Percentiles rank a stretch among this genome's conserved stretches.
Conservation (phyloP, 75 land plant genomes). For the Pseudotsuga menziesii region DNA sequence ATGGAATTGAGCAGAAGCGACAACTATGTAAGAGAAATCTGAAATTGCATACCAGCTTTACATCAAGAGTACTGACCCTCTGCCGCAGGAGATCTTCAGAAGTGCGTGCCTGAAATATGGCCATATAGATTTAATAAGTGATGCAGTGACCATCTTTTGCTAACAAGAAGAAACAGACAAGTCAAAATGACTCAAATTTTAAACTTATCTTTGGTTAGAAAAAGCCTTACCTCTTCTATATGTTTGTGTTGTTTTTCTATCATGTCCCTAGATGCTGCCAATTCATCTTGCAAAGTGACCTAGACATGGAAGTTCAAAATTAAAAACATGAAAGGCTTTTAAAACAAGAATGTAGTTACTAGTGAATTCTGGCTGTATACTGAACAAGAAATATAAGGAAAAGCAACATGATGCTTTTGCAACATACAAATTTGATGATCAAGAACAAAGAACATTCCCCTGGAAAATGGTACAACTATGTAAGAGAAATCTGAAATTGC, state of each 20-base stretch:
- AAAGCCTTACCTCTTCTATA: conserved; percentile 38
- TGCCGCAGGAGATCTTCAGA: conserved; percentile 52
- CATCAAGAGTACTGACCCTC: conserved; percentile 36
- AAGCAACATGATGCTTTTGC: too few species aligned
- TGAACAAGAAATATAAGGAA: too few species aligned
- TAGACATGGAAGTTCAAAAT: conserved; percentile 13
- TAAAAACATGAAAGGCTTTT: too few species aligned
- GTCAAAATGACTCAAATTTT: background rate
- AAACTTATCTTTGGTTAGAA: background rate
- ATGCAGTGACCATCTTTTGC: background rate
- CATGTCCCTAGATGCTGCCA: conserved; percentile 23
- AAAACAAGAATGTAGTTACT: too few species aligned
- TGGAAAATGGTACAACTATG: too few species aligned
- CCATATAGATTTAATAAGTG: background rate
- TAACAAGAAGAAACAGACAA: background rate
- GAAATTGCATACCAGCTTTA: conserved; percentile 30
- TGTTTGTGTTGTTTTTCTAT: conserved; percentile 44
- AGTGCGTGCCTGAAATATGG: conserved; percentile 39
- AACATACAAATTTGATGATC: too few species aligned
- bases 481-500: background rate
- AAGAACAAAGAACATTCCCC: too few species aligned
- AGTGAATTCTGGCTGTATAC: too few species aligned
- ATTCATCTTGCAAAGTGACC: conserved; percentile 53
- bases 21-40: background rate
- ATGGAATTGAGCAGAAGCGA: background rate